These are phyloP conservation scores for Huntiella moniliformis DNA, from an alignment of 2,329 filamentous ascomycete species.

Conservation along the genomic window DNA sequence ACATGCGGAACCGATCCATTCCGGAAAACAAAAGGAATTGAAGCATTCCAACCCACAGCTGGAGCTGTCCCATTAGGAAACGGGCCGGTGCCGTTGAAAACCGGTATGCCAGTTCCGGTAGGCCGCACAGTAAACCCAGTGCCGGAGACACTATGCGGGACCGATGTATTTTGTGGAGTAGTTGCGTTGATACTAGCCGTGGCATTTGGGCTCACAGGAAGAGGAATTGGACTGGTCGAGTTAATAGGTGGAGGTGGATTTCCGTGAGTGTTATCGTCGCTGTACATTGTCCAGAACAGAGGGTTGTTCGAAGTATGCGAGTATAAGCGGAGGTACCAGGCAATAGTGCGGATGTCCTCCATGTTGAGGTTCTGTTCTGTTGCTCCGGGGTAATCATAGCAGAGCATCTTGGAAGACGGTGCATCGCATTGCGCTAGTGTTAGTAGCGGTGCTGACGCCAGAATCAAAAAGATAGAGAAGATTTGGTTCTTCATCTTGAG, in stretches of 20 bases:
- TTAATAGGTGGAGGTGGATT: slow-evolving; percentile 8
- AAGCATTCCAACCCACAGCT: not conserved
- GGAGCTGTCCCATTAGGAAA: not conserved
- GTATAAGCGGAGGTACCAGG: slow-evolving; percentile 12
- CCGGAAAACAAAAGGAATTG: not conserved
- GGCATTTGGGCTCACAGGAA: not conserved
- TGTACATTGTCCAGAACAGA: slow-evolving; percentile 12
- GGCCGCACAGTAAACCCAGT: not conserved
- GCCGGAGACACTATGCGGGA: not conserved
- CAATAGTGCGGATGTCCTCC: slow-evolving; percentile 10
- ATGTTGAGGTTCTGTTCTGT: slow-evolving; percentile 8
- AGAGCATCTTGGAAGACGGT: slow-evolving; percentile 7
- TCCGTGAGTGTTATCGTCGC: slow-evolving; percentile 1
- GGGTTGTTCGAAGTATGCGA: slow-evolving; percentile 7
- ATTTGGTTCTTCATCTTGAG: too few relatives aligned
- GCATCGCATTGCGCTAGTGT: slow-evolving; percentile 3
- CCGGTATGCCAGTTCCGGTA: not conserved
- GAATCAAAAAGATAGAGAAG: too few relatives aligned
- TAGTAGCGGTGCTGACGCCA: too few relatives aligned
- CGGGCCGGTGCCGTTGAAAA: not conserved
- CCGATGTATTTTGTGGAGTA: not conserved
- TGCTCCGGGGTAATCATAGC: slow-evolving; percentile 11
- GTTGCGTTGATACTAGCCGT: not conserved
- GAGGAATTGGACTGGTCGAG: not conserved
- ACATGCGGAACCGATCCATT: not conserved